Evolutionary conservation across 23 red algal species (phyloP).

Genomic region (Gracilaria caudata): DNA sequence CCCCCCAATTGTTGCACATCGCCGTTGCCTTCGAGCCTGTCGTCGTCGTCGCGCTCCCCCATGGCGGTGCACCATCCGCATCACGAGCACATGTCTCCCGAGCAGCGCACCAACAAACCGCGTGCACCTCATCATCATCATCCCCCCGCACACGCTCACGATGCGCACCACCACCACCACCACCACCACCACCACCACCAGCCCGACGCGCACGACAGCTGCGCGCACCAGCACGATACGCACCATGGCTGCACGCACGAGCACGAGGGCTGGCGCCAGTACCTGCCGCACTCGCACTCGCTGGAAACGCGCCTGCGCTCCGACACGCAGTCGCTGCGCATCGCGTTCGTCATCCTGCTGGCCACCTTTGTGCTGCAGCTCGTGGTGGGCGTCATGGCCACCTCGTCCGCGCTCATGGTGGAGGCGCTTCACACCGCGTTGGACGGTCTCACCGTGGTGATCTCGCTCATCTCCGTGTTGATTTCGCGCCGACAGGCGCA

Average conservation of each 20-base stretch:
- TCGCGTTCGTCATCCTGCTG: conserved; percentile 41
- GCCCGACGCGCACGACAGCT: neutral
- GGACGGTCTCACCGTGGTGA: conserved; percentile 70
- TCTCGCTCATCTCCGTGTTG: conserved; percentile 62
- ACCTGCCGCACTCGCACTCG: conserved; percentile 64
- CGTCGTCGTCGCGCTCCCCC: too few species aligned
- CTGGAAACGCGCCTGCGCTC: conserved; percentile 49
- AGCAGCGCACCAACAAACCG: neutral
- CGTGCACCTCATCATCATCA: neutral
- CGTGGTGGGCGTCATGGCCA: conserved; percentile 35
- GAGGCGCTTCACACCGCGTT: conserved; percentile 63
- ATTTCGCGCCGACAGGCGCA: conserved; percentile 31
- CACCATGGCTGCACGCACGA: conserved; percentile 15
- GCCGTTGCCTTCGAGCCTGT: too few species aligned
- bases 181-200: conserved; percentile 42
- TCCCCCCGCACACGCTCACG: neutral
- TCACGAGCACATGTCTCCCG: neutral
- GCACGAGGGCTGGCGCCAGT: conserved; percentile 58
- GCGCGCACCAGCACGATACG: neutral
- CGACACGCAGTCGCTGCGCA: conserved; percentile 44
- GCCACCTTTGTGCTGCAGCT: conserved; percentile 42
- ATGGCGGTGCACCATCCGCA: neutral
- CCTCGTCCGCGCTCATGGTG: conserved; percentile 46
- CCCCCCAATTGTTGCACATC: too few species aligned
- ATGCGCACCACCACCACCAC: neutral